Conservation (phyloP, 2,329 filamentous ascomycete species). For the Aspergillus sp. region DNA sequence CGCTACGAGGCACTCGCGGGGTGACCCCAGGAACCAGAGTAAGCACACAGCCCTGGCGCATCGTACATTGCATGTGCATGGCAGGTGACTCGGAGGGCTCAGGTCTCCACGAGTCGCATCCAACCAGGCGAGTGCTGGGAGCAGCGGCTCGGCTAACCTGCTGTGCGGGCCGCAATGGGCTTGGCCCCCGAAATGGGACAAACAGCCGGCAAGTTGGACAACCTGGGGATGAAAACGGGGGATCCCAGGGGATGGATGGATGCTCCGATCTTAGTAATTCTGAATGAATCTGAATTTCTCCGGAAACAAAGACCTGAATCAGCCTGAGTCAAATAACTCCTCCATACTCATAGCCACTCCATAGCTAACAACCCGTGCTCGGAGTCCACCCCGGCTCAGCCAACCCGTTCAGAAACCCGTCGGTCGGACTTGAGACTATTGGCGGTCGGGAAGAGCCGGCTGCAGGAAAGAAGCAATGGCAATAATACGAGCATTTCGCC, state of each 20-base stretch:
- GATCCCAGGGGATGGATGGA: neutral
- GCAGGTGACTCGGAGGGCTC: neutral
- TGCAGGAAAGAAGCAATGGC: neutral
- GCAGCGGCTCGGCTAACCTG: neutral
- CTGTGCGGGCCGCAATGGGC: neutral
- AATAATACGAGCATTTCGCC: neutral
- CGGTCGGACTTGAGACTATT: neutral
- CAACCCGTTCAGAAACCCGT: no score
- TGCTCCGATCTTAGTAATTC: neutral
- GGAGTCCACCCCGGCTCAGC: no score
- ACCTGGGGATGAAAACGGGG: neutral
- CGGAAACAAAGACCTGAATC: neutral
- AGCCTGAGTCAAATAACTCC: neutral
- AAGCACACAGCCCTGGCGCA: neutral
- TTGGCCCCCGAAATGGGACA: neutral
- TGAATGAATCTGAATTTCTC: no score
- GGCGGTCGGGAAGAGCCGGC: neutral
- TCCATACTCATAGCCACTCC: no score
- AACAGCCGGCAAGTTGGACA: neutral
- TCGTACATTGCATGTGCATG: neutral
- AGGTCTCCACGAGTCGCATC: neutral
- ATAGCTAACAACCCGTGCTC: no score
- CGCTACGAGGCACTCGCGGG: neutral
- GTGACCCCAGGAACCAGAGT: neutral
- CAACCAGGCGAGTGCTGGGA: neutral